A percentile compares a stretch with the other conserved stretches of the same genome.
phyloP scores from a whole-genome alignment of 73 alveolate species.

The Diophrys sp. region DNA sequence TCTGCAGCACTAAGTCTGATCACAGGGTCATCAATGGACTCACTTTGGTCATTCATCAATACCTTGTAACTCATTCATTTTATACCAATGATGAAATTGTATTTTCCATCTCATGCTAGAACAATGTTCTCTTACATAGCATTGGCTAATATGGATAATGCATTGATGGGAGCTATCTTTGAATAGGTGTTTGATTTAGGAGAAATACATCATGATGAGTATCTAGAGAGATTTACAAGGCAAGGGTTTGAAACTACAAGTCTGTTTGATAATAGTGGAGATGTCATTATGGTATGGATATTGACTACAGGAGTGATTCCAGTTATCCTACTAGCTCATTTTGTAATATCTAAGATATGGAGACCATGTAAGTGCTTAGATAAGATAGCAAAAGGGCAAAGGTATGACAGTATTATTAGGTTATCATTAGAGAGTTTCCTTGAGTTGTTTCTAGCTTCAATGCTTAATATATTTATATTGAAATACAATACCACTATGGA shows the following conservation, averaged over 20 bases:
- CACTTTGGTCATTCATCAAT: slow-evolving; percentile 8
- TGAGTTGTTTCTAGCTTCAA: not conserved
- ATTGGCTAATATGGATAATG: slow-evolving; percentile 6
- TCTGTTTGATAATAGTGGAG: not conserved
- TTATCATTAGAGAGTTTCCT: not conserved
- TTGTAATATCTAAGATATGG: too few relatives aligned
- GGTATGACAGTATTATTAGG: not conserved
- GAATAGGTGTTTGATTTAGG: not conserved
- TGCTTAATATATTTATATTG: not conserved
- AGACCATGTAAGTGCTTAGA: not conserved
- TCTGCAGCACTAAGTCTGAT: not conserved
- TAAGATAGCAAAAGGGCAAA: not conserved
- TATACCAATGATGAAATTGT: not conserved
- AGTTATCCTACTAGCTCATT: not conserved
- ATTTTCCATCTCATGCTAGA: slow-evolving; percentile 5
- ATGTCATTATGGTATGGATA: not conserved
- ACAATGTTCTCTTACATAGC: not conserved
- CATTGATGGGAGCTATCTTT: not conserved
- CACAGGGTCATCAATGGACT: slow-evolving; percentile 17
- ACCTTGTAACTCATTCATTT: slow-evolving; percentile 1
- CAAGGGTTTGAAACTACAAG: not conserved
- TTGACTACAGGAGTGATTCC: not conserved
- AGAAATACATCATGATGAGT: not conserved
- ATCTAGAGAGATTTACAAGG: not conserved
- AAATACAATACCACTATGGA: not conserved